Conservation (phyloP, 257 asterid genomes). For the Solanum appendiculatum region DNA sequence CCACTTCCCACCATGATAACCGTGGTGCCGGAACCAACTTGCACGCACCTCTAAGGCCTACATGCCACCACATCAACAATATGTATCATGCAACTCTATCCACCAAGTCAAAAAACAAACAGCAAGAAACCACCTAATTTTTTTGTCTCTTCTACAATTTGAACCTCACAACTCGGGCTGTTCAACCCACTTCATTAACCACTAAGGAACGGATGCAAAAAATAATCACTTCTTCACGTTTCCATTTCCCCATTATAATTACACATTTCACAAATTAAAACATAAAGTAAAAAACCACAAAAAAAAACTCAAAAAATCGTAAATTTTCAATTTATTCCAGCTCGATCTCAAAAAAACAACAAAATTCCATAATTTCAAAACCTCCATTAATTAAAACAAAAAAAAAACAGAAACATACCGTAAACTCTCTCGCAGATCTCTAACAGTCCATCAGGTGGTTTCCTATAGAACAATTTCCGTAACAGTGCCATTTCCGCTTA, state of each 20-base stretch:
- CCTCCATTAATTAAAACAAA: not conserved
- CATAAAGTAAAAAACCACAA: not conserved
- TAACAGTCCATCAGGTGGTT: constrained; percentile 89
- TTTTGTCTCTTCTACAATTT: not conserved
- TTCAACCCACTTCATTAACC: not conserved
- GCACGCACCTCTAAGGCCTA: no score
- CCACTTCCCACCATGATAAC: not conserved
- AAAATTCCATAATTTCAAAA: not conserved
- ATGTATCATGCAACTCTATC: not conserved
- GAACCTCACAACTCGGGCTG: not conserved
- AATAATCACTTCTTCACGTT: not conserved
- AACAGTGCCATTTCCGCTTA: constrained; percentile 36
- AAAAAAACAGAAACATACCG: constrained; percentile 27
- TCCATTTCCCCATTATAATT: not conserved
- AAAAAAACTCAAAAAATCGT: not conserved
- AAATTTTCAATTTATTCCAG: not conserved
- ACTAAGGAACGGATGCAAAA: not conserved
- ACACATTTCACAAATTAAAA: not conserved
- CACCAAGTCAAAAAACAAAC: not conserved
- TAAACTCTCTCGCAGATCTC: constrained; percentile 90
- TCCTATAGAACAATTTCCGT: constrained; percentile 72
- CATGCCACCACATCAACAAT: no score
- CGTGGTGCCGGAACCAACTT: not conserved
- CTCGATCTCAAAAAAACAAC: not conserved
- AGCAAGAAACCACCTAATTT: no score